phyloP scores from a whole-genome alignment of 2,329 filamentous ascomycete species.

The Penicillium sp. region DNA sequence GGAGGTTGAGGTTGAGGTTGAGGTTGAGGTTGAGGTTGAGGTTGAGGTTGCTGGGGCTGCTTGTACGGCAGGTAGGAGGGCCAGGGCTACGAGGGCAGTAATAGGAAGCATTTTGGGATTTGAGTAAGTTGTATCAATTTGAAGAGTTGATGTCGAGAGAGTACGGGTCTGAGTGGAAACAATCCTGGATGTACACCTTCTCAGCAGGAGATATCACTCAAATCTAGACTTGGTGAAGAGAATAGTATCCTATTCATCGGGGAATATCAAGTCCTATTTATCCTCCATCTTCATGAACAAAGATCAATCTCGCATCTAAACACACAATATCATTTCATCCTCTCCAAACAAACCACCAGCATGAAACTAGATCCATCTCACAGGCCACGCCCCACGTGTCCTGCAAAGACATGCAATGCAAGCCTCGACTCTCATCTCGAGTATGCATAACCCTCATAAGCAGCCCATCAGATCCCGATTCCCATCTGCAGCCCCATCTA shows the following conservation, averaged over 20 bases:
- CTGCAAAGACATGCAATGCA: not conserved
- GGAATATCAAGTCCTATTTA: not conserved
- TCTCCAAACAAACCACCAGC: not conserved
- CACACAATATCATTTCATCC: not conserved
- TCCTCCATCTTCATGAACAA: not conserved
- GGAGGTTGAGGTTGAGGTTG: not conserved
- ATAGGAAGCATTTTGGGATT: constrained; percentile 14
- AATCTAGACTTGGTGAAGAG: not conserved
- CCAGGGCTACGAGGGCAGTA: constrained; percentile 9
- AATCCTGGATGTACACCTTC: too few relatives aligned
- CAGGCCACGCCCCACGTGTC: not conserved
- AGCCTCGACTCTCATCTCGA: not conserved
- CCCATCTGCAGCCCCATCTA: too few relatives aligned
- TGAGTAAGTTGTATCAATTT: not conserved
- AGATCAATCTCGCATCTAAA: not conserved
- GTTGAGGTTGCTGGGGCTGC: constrained; percentile 7
- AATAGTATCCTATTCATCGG: not conserved
- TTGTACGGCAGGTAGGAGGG: constrained; percentile 17
- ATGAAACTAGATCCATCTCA: not conserved
- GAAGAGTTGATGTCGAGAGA: too few relatives aligned
- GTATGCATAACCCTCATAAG: not conserved
- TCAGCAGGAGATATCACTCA: not conserved
- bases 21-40: not conserved
- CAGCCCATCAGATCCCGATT: not conserved
- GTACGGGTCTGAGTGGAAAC: too few relatives aligned